These are phyloP conservation scores for Lignosus rhinocerotis DNA, from an alignment of 1,284 basidiomycete species.

Conservation along the genomic window DNA sequence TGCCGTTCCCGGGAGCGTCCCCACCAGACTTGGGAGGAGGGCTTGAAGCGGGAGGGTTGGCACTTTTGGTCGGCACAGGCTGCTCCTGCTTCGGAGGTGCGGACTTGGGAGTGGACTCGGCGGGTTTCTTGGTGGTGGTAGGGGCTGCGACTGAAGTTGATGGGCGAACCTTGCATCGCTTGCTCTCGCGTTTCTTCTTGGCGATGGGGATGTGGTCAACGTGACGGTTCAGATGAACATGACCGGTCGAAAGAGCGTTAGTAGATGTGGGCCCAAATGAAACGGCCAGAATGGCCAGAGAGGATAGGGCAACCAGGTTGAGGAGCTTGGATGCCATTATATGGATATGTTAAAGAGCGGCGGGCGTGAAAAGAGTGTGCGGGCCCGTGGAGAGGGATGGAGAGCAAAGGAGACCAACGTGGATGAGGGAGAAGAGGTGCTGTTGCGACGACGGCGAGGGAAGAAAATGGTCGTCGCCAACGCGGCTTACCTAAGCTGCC, in stretches of 20 bases:
- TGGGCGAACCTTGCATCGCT: constrained; percentile 60
- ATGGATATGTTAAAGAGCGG: constrained; percentile 24
- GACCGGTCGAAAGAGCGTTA: constrained; percentile 51
- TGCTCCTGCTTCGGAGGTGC: background rate
- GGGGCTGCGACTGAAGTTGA: constrained; percentile 14
- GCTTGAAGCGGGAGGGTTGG: constrained; percentile 19
- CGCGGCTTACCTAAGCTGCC: constrained; percentile 26
- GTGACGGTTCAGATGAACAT: constrained; percentile 29
- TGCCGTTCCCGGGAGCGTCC: constrained; percentile 19
- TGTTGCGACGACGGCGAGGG: constrained; percentile 5
- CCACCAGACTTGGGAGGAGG: constrained; percentile 19
- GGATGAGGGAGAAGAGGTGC: constrained; percentile 19
- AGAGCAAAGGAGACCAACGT: constrained; percentile 14
- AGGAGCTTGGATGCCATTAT: constrained; percentile 58
- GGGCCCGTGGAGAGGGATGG: constrained; percentile 26
- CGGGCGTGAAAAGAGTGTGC: constrained; percentile 36
- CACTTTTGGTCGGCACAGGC: constrained; percentile 2
- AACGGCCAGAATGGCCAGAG: constrained; percentile 56
- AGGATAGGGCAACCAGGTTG: constrained; percentile 56
- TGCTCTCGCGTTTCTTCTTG: constrained; percentile 44
- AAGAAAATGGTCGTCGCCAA: constrained; percentile 22
- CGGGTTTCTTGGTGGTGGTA: constrained; percentile 19
- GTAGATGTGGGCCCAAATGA: constrained; percentile 48
- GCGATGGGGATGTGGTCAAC: constrained; percentile 41
- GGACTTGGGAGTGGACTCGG: constrained; percentile 18